Evolutionary conservation across 495 filamentous ascomycete species (phyloP).

Genomic region (Tetracladium setigerum): DNA sequence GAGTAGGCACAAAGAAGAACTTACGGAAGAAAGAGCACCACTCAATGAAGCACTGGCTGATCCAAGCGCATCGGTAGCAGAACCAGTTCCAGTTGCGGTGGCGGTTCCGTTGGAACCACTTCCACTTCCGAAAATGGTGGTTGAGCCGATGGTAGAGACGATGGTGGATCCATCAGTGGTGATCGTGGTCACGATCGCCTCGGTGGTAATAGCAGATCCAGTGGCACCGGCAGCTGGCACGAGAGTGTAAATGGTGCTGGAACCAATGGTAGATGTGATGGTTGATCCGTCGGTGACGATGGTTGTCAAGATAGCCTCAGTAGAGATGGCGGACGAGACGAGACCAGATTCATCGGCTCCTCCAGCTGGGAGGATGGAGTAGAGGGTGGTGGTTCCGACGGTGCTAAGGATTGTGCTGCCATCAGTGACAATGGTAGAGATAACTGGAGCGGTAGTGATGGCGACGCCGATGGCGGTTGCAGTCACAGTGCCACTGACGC

Average conservation of each 20-base stretch:
- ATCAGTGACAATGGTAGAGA: slow-evolving; percentile 1
- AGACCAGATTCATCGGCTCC: too few species aligned
- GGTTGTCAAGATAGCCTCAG: not conserved
- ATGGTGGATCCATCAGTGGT: slow-evolving; percentile 12
- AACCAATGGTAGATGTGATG: not conserved
- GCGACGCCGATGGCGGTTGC: slow-evolving; percentile 1
- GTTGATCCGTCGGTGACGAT: slow-evolving; percentile 5
- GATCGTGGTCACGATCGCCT: slow-evolving; percentile 12
- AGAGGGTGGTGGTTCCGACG: not conserved
- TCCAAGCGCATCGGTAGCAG: not conserved
- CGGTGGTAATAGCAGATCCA: slow-evolving; percentile 17
- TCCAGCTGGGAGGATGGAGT: not conserved
- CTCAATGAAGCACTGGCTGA: not conserved
- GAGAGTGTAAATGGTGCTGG: not conserved
- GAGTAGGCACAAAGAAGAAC: not conserved
- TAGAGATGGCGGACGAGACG: not conserved
- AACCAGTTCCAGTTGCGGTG: not conserved
- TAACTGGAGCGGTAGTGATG: slow-evolving; percentile 1
- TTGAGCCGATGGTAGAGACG: slow-evolving; percentile 11
- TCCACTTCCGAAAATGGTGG: slow-evolving; percentile 11
- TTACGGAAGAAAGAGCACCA: not conserved
- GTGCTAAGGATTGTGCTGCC: not conserved
- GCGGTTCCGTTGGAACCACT: not conserved
- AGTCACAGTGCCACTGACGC: slow-evolving; percentile 3
- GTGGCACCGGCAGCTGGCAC: not conserved